Percentiles rank a stretch among this genome's conserved stretches.
phyloP scores from a whole-genome alignment of 2,329 filamentous ascomycete species.

The Scedosporium boydii region DNA sequence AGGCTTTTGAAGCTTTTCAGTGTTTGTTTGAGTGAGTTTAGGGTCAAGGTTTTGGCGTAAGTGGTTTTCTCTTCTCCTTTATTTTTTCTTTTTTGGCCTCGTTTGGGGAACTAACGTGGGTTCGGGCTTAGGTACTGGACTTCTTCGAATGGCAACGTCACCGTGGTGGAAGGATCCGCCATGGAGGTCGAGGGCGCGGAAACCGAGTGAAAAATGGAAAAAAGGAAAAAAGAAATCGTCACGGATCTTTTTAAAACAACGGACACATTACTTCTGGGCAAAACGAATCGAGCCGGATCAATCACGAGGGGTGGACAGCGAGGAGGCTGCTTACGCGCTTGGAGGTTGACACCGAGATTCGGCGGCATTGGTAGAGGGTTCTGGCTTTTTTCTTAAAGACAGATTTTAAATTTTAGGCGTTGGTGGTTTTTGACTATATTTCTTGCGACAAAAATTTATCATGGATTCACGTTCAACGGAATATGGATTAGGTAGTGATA shows the following conservation, averaged over 20 bases:
- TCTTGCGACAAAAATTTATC: not conserved
- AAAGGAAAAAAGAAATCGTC: not conserved
- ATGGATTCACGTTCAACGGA: not conserved
- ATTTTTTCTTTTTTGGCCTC: not conserved
- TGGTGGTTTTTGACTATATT: too few relatives aligned
- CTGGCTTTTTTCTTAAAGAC: not conserved
- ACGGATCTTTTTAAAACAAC: too few relatives aligned
- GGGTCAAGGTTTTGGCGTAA: slow-evolving; percentile 66
- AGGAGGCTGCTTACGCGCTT: not conserved
- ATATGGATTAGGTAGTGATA: not conserved
- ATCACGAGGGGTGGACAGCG: not conserved
- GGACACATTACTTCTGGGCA: not conserved
- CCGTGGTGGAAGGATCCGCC: slow-evolving; percentile 34
- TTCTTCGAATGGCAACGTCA: slow-evolving; percentile 48
- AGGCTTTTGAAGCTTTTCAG: slow-evolving; percentile 90
- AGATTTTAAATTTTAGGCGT: too few relatives aligned
- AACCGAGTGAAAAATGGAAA: not conserved
- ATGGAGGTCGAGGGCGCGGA: slow-evolving; percentile 15
- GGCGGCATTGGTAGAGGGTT: not conserved
- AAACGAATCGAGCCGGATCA: not conserved
- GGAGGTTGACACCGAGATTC: not conserved
- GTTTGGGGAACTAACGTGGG: slow-evolving; percentile 11
- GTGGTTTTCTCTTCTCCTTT: slow-evolving; percentile 18
- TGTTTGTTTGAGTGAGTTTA: slow-evolving; percentile 84
- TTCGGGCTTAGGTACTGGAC: slow-evolving; percentile 45